These are phyloP conservation scores for Xylariaceae sp. DNA, from an alignment of 2,329 filamentous ascomycete genomes.

Conservation along the genomic window DNA sequence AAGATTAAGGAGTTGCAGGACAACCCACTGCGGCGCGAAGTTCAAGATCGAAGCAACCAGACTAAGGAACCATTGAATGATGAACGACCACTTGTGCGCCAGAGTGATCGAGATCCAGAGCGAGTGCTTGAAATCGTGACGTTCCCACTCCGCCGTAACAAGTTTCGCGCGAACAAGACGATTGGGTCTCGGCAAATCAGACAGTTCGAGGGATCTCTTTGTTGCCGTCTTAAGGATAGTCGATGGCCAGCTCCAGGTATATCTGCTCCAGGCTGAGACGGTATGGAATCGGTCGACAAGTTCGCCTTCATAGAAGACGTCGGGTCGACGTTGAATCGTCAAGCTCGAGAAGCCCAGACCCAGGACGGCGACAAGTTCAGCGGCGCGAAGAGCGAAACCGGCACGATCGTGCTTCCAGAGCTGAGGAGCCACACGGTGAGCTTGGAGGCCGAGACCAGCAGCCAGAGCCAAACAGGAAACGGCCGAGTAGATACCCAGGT, in stretches of 20 bases:
- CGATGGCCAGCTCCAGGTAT: conserved; percentile 61
- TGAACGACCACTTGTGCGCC: conserved; percentile 52
- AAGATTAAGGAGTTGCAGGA: conserved; percentile 58
- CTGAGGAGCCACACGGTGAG: conserved; percentile 35
- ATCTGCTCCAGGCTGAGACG: conserved; percentile 53
- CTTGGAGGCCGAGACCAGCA: conserved; percentile 42
- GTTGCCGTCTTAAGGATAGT: conserved; percentile 50
- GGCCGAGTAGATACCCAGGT: conserved; percentile 48
- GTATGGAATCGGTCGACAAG: conserved; percentile 61
- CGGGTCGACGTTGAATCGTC: conserved; percentile 60
- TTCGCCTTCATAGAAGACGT: conserved; percentile 55
- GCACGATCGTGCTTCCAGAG: conserved; percentile 31
- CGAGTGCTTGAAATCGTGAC: conserved; percentile 40
- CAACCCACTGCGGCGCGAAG: conserved; percentile 65
- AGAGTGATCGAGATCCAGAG: conserved; percentile 58
- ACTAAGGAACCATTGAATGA: conserved; percentile 55
- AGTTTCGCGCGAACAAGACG: conserved; percentile 48
- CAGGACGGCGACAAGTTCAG: conserved; percentile 43
- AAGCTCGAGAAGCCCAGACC: conserved; percentile 45
- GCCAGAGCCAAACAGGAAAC: conserved; percentile 44
- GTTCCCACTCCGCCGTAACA: conserved; percentile 47
- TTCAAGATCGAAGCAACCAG: conserved; percentile 52
- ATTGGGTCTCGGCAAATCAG: conserved; percentile 58
- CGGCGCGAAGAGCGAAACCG: conserved; percentile 43
- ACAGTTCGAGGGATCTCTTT: conserved; percentile 53